Base-by-base conservation (phyloP, 2,329 filamentous ascomycete genomes). In the Penicillium sp. region DNA sequence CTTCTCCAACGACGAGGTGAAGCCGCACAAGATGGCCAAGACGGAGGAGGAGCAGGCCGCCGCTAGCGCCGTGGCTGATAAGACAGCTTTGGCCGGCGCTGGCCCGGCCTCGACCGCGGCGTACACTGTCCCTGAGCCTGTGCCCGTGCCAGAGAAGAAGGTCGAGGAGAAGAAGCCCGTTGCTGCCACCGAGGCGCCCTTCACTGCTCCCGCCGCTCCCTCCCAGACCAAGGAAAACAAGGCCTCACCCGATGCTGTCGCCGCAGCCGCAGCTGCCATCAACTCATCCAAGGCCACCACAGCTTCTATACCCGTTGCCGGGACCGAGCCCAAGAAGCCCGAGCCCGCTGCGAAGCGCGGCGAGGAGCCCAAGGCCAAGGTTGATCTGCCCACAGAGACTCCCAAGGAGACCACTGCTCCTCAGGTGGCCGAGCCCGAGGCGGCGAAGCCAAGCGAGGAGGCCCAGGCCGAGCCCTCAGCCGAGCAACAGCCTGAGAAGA, bases 401-500 rank as follows among this genome's bases (percentile, higher is more conserved):
- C 53, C 52, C 24, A 35, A 52, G 35, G 57, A 59, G 33, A 31
- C 56, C 14, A 24, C 50, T 5, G 44, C 55, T 27, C n/a, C 55
- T 24, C 39, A 54, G 9, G 31, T 31, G 9, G 37, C 51, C 33
- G 39, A 58, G 46, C 51, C 35, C 6, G 56, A 59, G 39, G 44
- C 47, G 1, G 47, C 49, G 16, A 59, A 55, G 35, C 19, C 16
- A 16, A 19, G 31, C 35, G 35, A 59, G 4, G 49, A 59, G 47
- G 13, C 52, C 36, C 31, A 41, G 41, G 7, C 49, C 19, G 44
- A 55, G 18, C 53, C 50, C 24, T 43, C 54, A 33, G 49, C 50
- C 43, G 58, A 60, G 52, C 44, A 51, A 52, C 60, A 62, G 41
- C 80, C 82, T 71, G 75, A 78, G 66, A 73, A 78, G 61, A 76